Percentiles rank a stretch among this genome's conserved stretches.
Evolutionary conservation across 495 filamentous ascomycete genomes (phyloP).

Genomic region (Aspergillus avenaceus): DNA sequence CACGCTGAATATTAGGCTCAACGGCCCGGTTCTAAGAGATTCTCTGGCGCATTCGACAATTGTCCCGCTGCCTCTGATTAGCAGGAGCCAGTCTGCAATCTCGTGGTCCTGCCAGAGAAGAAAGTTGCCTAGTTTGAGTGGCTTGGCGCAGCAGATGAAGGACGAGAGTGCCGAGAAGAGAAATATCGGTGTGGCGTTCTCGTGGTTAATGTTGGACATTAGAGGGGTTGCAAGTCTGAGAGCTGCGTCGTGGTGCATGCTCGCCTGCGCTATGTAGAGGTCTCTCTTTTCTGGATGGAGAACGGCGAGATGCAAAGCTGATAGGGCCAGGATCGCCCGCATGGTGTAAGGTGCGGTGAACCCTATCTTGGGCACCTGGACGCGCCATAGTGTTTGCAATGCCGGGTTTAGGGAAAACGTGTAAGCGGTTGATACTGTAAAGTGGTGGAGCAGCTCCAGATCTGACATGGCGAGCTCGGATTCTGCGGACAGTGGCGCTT

Average conservation of each 20-base stretch:
- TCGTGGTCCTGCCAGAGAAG: conserved; percentile 32
- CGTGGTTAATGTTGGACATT: conserved; percentile 19
- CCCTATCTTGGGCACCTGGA: conserved; percentile 24
- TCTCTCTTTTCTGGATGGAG: conserved; percentile 15
- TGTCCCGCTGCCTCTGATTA: conserved; percentile 25
- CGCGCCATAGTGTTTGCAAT: conserved; percentile 30
- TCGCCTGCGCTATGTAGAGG: conserved; percentile 21
- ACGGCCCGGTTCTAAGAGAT: not conserved
- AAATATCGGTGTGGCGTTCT: conserved; percentile 33
- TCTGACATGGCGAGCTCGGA: conserved; percentile 9
- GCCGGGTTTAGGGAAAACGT: conserved; percentile 28
- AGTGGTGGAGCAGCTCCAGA: conserved; percentile 36
- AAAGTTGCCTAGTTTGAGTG: conserved; percentile 15
- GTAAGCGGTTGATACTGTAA: conserved; percentile 31
- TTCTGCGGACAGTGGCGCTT: not conserved
- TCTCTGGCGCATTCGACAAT: not conserved
- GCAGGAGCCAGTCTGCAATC: conserved; percentile 37
- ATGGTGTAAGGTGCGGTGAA: conserved; percentile 29
- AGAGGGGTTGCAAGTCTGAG: conserved; percentile 21
- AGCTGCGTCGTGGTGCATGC: conserved; percentile 30
- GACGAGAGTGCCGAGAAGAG: conserved; percentile 31
- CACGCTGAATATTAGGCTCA: not conserved
- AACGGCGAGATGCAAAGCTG: conserved; percentile 33
- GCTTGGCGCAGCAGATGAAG: conserved; percentile 19
- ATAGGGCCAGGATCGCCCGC: conserved; percentile 29